These are phyloP conservation scores for Leishmania martiniquensis DNA, from an alignment of 208 protist species.

Conservation along the genomic window DNA sequence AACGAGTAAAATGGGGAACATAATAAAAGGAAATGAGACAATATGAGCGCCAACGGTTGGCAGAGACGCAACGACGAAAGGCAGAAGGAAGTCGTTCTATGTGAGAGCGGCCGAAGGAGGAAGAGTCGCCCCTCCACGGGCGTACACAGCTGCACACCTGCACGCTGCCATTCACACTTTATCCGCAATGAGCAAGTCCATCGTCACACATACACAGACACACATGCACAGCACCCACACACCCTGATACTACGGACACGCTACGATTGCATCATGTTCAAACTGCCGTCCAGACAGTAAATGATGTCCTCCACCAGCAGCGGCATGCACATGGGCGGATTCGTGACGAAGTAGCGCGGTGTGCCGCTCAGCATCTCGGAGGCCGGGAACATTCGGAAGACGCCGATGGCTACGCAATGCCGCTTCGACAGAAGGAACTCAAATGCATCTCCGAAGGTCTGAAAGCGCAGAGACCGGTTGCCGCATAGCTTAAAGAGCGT, in stretches of 20 bases:
- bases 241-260: background rate
- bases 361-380: constrained; percentile 54
- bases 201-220: too few species aligned
- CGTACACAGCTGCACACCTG: too few species aligned
- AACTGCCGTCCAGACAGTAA: constrained; percentile 68
- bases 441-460: constrained; percentile 84
- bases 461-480: constrained; percentile 69
- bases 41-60: too few species aligned
- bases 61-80: too few species aligned
- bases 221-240: too few species aligned
- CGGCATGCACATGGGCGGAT: constrained; percentile 72
- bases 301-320: constrained; percentile 85
- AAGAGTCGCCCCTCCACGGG: too few species aligned
- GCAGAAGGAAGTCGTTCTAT: too few species aligned
- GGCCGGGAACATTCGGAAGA: constrained; percentile 79
- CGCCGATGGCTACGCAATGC: constrained; percentile 79
- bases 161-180: background rate
- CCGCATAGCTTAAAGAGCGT: constrained; percentile 84
- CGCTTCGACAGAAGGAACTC: constrained; percentile 70
- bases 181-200: background rate
- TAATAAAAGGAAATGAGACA: too few species aligned
- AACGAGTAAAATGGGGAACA: background rate
- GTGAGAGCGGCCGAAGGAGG: too few species aligned
- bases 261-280: constrained; percentile 4
- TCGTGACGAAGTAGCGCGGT: constrained; percentile 89